Evolutionary conservation across 805 yeast genomes (phyloP).

Genomic region (Saccharomycopsis fibuligera): DNA sequence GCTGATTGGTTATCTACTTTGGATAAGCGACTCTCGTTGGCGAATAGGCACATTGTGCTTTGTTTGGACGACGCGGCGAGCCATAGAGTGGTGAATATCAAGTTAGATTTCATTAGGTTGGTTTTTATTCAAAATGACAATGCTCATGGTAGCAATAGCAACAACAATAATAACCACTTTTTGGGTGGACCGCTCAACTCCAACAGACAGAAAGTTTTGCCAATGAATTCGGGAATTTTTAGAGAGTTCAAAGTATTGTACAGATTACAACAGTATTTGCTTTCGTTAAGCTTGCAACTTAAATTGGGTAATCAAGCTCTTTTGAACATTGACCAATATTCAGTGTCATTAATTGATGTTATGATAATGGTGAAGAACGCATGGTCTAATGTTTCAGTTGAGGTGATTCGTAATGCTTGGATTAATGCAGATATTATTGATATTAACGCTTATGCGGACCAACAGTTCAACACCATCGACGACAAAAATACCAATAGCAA

Average conservation of each 20-base stretch:
- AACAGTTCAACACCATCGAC: conserved; percentile 3
- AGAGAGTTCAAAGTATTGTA: conserved; percentile 55
- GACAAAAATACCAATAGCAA: not conserved
- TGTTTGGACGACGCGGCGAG: conserved; percentile 57
- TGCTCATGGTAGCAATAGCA: not conserved
- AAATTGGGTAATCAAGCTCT: conserved; percentile 21
- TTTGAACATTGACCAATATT: conserved; percentile 33
- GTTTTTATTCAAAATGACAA: conserved; percentile 17
- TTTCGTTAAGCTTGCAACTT: conserved; percentile 21
- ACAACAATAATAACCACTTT: not conserved
- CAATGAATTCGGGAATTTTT: conserved; percentile 58
- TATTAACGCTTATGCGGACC: conserved; percentile 12
- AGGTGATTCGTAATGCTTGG: conserved; percentile 28
- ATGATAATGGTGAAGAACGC: conserved; percentile 53
- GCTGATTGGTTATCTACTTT: conserved; percentile 55
- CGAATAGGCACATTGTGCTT: conserved; percentile 46
- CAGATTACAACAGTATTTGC: conserved; percentile 48
- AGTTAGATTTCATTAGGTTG: conserved; percentile 30
- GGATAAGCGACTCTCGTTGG: conserved; percentile 49
- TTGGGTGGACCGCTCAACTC: not conserved
- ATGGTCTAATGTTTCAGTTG: conserved; percentile 41
- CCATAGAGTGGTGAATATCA: conserved; percentile 51
- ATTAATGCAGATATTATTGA: conserved; percentile 20
- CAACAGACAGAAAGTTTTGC: conserved; percentile 36
- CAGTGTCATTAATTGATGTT: conserved; percentile 47